Conservation (phyloP, 768 basidiomycete genomes). For the Lentinula edodes region DNA sequence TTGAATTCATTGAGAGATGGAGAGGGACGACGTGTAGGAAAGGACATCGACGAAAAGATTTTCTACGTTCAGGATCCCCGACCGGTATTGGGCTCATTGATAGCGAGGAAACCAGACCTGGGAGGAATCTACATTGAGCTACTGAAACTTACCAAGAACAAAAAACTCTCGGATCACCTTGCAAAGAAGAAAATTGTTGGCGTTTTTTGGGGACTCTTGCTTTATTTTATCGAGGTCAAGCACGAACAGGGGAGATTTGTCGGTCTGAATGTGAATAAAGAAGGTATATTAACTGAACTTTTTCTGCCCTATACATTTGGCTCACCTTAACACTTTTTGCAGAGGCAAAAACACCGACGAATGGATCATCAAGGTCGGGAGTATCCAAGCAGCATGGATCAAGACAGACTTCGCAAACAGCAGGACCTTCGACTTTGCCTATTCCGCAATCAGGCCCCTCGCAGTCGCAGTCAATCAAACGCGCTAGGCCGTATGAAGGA, state of each 20-base stretch:
- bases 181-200: neutral
- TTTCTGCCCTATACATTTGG: neutral
- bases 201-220: neutral
- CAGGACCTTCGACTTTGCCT: neutral
- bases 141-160: neutral
- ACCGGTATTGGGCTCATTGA: too few species aligned
- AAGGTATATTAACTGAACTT: neutral
- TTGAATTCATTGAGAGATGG: neutral
- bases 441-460: too few species aligned
- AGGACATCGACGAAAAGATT: too few species aligned
- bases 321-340: neutral
- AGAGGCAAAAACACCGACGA: neutral
- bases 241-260: neutral
- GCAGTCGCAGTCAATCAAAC: neutral
- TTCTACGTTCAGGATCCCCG: too few species aligned
- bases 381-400: neutral
- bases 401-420: neutral
- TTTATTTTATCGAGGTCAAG: neutral
- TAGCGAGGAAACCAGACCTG: too few species aligned
- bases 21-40: neutral
- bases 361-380: too few species aligned
- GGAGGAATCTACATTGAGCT: neutral
- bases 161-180: neutral
- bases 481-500: neutral
- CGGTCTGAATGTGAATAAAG: neutral